Evolutionary conservation across 2,329 filamentous ascomycete species (phyloP), one percentile per base, ranked within the genome.

Genomic region (Apiospora sp.): DNA sequence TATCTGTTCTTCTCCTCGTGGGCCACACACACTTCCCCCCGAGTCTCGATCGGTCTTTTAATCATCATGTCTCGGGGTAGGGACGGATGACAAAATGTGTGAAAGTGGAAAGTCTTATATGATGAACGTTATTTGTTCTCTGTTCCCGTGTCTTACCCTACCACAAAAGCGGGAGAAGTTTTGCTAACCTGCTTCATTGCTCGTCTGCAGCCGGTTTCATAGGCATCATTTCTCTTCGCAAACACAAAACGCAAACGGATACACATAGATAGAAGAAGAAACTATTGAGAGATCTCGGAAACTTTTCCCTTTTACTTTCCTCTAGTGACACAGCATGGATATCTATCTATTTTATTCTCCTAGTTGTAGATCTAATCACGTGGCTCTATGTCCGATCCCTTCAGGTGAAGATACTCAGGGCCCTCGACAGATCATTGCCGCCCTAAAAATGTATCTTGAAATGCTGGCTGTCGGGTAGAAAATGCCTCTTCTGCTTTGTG

Each of bases 101-200:
- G 27, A 7, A 30, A 19, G 27, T 1, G 13, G 27, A 3, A 58
- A 3, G 16, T 14, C 13, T 19, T 22, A 8, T 27, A 1, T 58
- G 51, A 58, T 34, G 27, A 58, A 58, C 27, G 51, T 34, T 58
- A 58, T 58, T 58, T 58, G 14, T 34, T 58, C 27, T 58, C 30
- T 10, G 27, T 19, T 58, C 51, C 51, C 51, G 51, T 58, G 51
- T 58, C 51, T 58, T 58, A 30, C 27, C 51, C 14, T 34, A 58
- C 34, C 51, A 61, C 30, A 3, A 1, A 37, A 27, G 6, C 54
- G 30, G 16, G 30, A 1, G n/a, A 51, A 54, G 6, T 2, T 10
- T 22, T 61, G 51, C 14, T 58, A 34, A 34, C 19, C 27, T 7
- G 51, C 19, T 27, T 19, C 27, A 4, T 34, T 5, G 5, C 30